Evolutionary conservation across 192 early-diverging fungal genomes (phyloP), one percentile per base, ranked within the genome.

Genomic region (Phlyctochytrium bullatum): DNA sequence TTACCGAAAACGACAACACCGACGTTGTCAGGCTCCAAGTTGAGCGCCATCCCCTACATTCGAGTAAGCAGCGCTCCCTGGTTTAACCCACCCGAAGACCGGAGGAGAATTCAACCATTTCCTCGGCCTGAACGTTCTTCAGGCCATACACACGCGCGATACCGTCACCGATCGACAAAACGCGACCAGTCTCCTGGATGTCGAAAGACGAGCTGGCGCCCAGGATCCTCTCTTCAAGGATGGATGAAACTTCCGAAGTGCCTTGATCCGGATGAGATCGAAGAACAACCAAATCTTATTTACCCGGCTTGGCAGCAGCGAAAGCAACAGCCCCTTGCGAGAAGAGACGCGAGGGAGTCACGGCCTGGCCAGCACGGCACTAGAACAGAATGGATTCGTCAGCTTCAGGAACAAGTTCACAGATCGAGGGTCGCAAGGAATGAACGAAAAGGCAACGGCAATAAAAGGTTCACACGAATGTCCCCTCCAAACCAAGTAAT

Each of bases 1-100:
- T 97, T 99, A 90, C 96, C 96, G 78, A 99, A 97, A 34, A 99
- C 93, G 84, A 99, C 97, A 86, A 99, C 92, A 98, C 97, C 97
- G 81, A 99, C 97, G 82, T 99, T 98, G 86, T 99, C 97, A 36
- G 95, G 85, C 81, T 99, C 97, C 87, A 99, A 91, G 88, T 99
- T 99, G 70, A 99, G 90, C 59, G 97, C 95, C 94, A 96, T 96
- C 77, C 97, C 97, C 95, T 97, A 70, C 24, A 2, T 36, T 30
- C 20, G 54, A 33, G 12, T 64, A 73, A 24, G 20, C 17, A 29
- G 57, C 1, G 2, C 40, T 47, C 40, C 40, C 20, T 47, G 6
- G 6, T 47, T 47, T 20, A 20, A 52, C n/a, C 59, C 20, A 90
- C 93, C 91, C 93, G 92, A 64, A 99, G 80, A 79, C 97, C 97